phyloP scores from a whole-genome alignment of 2,329 filamentous ascomycete genomes.

The Graphiopsis chlorocephala region DNA sequence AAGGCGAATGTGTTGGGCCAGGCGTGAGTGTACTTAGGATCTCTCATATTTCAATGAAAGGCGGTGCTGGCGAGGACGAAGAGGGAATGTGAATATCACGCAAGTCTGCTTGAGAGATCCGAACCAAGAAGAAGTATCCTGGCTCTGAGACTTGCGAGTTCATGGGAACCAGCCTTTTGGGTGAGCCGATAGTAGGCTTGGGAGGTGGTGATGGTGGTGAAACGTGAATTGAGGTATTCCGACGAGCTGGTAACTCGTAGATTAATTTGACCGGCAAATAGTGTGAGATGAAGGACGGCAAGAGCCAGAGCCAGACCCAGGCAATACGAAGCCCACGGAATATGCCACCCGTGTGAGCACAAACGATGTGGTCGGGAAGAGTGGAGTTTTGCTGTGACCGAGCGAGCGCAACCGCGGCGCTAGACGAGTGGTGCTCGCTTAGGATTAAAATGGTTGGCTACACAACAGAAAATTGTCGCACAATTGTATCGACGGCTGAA shows the following conservation, averaged over 20 bases:
- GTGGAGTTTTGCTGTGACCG: not conserved
- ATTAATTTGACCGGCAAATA: not conserved
- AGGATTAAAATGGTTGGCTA: constrained; percentile 30
- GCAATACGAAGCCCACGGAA: constrained; percentile 2
- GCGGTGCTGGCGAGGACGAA: constrained; percentile 21
- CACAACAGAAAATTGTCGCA: constrained; percentile 30
- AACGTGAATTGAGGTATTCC: constrained; percentile 7
- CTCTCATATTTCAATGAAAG: constrained; percentile 22
- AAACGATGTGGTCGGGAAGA: not conserved
- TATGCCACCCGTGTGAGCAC: not conserved
- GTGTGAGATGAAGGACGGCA: not conserved
- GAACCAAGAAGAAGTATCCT: constrained; percentile 12
- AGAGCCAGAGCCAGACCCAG: not conserved
- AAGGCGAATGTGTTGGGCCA: constrained; percentile 18
- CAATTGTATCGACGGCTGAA: constrained; percentile 29
- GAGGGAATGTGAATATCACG: constrained; percentile 22
- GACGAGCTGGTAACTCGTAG: constrained; percentile 9
- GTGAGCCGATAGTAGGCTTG: constrained; percentile 20
- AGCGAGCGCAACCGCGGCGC: constrained; percentile 2
- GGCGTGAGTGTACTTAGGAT: constrained; percentile 14
- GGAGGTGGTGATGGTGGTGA: constrained; percentile 8
- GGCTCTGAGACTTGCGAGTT: constrained; percentile 14
- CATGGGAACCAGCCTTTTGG: constrained; percentile 19
- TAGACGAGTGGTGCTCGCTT: constrained; percentile 20
- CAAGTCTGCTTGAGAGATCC: constrained; percentile 20